A percentile compares a stretch with the other conserved stretches of the same genome.
phyloP scores from a whole-genome alignment of 1,139 yeast genomes.

The Lodderomyces margitis region DNA sequence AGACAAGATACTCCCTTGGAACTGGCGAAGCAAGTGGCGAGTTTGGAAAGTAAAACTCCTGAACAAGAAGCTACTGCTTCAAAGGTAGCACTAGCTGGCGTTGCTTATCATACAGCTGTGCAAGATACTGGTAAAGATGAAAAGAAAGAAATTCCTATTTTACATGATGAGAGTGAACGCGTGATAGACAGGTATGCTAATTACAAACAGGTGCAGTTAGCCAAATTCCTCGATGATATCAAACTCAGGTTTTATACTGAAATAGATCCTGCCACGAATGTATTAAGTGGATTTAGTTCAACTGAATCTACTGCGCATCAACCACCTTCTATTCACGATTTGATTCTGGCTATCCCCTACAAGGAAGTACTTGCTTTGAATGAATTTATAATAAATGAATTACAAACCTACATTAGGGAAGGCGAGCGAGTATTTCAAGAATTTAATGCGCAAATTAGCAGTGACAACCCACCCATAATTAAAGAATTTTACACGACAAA shows the following conservation, averaged over 20 bases:
- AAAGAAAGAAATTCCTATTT: constrained; percentile 10
- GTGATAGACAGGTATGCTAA: constrained; percentile 17
- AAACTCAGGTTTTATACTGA: constrained; percentile 54
- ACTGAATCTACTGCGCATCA: constrained; percentile 16
- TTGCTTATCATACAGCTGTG: neutral
- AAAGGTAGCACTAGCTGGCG: neutral
- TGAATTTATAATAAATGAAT: constrained; percentile 53
- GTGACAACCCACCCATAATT: constrained; percentile 50
- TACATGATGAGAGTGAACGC: neutral
- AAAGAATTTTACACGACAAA: constrained; percentile 41
- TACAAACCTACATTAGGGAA: constrained; percentile 49
- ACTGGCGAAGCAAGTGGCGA: no score
- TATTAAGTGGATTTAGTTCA: constrained; percentile 22
- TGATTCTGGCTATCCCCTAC: constrained; percentile 28
- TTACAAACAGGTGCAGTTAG: constrained; percentile 35
- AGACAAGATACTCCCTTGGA: neutral
- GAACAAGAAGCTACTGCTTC: neutral
- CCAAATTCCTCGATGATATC: constrained; percentile 45
- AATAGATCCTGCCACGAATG: constrained; percentile 25
- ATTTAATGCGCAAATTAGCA: constrained; percentile 41
- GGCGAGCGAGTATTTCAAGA: constrained; percentile 46
- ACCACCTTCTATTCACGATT: constrained; percentile 24
- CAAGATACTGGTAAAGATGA: constrained; percentile 5
- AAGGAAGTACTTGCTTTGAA: constrained; percentile 45
- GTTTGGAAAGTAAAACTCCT: no score